phyloP scores from a whole-genome alignment of 441 rosid genomes.

The Populus tomentosa region DNA sequence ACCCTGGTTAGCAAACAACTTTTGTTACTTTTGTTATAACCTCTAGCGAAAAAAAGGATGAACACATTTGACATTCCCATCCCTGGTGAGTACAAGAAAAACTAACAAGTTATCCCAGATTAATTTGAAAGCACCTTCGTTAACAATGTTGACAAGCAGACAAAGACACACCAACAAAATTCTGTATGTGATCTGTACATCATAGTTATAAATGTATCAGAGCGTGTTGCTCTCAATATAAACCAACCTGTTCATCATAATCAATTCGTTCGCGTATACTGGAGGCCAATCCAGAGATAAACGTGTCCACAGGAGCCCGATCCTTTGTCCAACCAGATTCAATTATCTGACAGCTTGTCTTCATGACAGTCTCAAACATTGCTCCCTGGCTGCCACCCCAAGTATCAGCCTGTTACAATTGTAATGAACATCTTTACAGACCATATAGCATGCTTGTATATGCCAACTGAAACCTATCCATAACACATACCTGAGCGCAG shows the following conservation, averaged over 20 bases:
- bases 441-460: not conserved
- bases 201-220: not conserved
- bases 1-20: not conserved
- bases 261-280: slow-evolving; percentile 91
- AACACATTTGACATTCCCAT: slow-evolving; percentile 9
- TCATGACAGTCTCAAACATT: slow-evolving; percentile 78
- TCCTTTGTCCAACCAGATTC: slow-evolving; percentile 94
- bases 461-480: slow-evolving; percentile 10
- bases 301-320: slow-evolving; percentile 95
- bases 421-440: slow-evolving; percentile 12
- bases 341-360: slow-evolving; percentile 78
- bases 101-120: not conserved
- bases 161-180: not conserved
- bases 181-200: not conserved
- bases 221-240: not conserved
- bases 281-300: slow-evolving; percentile 84
- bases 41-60: slow-evolving; percentile 1
- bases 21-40: slow-evolving; percentile 1
- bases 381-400: slow-evolving; percentile 75
- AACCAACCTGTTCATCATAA: slow-evolving; percentile 78
- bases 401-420: slow-evolving; percentile 69
- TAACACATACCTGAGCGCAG: slow-evolving; percentile 72
- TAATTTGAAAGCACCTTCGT: not conserved
- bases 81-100: not conserved
- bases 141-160: not conserved